These are phyloP conservation scores for Datisca glomerata DNA, from an alignment of 306 rosid species.

Conservation along the genomic window DNA sequence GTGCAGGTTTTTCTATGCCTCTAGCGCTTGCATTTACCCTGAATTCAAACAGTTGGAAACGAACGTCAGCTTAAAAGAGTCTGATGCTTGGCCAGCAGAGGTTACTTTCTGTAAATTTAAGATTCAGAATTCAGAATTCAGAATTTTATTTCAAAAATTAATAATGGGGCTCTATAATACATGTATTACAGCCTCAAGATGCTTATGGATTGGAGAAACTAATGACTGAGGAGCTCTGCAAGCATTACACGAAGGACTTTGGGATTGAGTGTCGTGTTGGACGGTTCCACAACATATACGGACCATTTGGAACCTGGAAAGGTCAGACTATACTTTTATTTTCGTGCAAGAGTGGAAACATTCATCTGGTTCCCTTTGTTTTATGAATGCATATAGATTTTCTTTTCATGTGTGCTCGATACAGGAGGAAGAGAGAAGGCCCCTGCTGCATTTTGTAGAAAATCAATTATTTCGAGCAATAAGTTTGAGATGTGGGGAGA, in stretches of 20 bases:
- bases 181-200: constrained; percentile 82
- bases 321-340: too few relatives aligned
- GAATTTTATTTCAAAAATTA: too few relatives aligned
- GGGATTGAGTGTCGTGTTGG: constrained; percentile 91
- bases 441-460: constrained; percentile 91
- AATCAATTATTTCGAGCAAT: constrained; percentile 48
- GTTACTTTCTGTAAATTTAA: constrained; percentile 23
- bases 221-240: constrained; percentile 95
- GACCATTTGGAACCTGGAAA: constrained; percentile 98
- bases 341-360: too few relatives aligned
- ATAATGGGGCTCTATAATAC: neutral
- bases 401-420: neutral
- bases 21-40: constrained; percentile 97
- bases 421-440: constrained; percentile 72
- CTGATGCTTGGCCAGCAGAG: constrained; percentile 99
- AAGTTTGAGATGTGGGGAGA: constrained; percentile 99
- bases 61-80: constrained; percentile 90
- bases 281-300: constrained; percentile 92
- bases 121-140: too few relatives aligned
- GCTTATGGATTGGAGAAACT: constrained; percentile 98
- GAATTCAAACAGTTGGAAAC: constrained; percentile 94
- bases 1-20: constrained; percentile 86
- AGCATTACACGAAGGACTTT: constrained; percentile 87
- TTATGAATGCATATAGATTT: too few relatives aligned
- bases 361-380: too few relatives aligned